A percentile compares a stretch with the other conserved stretches of the same genome.
Conservation (phyloP, 2,329 filamentous ascomycete genomes). For the Diaporthe sp. region DNA sequence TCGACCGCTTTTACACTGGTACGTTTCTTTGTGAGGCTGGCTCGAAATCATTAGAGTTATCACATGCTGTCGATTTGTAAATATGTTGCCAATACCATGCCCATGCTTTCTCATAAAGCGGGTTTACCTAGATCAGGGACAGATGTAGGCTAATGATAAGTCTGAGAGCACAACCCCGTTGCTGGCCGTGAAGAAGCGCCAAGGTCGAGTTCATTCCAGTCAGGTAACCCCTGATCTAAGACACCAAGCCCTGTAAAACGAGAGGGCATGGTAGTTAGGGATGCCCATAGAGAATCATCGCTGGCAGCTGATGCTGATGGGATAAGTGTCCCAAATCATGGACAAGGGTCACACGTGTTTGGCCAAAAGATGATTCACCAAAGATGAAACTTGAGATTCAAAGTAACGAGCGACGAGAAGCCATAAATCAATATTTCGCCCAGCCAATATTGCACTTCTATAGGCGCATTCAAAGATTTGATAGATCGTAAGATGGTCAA, state of each 20-base stretch:
- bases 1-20: slow-evolving; percentile 7
- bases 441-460: too few relatives aligned
- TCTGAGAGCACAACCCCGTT: background rate
- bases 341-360: background rate
- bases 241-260: background rate
- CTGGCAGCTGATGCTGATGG: background rate
- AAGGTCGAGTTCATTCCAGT: background rate
- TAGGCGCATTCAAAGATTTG: too few relatives aligned
- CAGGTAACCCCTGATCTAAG: background rate
- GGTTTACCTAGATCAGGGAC: background rate
- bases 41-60: background rate
- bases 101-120: background rate
- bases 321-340: background rate
- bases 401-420: background rate
- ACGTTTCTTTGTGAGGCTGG: slow-evolving; percentile 5
- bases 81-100: too few relatives aligned
- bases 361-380: background rate
- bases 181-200: background rate
- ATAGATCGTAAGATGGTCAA: too few relatives aligned
- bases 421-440: too few relatives aligned
- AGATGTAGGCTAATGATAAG: background rate
- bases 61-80: background rate
- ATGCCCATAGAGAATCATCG: too few relatives aligned
- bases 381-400: too few relatives aligned
- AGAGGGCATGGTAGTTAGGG: too few relatives aligned